Evolutionary conservation across 73 alveolate species (phyloP).

Genomic region (Breviolum minutum): DNA sequence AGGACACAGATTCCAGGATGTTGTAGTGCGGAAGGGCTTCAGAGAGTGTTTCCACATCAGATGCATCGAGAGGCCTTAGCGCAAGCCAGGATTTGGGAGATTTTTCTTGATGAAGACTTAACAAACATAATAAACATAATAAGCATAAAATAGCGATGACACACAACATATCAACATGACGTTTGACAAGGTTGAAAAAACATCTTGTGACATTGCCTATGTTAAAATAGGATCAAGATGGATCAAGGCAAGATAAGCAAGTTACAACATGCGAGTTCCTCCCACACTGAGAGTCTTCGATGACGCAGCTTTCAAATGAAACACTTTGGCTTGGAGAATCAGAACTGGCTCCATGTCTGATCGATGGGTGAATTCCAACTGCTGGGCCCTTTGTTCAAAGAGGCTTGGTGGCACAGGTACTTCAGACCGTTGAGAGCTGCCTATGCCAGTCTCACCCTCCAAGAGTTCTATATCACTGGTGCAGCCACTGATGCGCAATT

Average conservation of each 20-base stretch:
- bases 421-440: background rate
- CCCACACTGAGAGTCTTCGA: background rate
- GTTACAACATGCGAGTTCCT: too few relatives aligned
- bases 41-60: background rate
- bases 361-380: conserved; percentile 12
- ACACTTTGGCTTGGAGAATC: background rate
- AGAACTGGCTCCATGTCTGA: conserved; percentile 11
- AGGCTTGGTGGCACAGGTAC: background rate
- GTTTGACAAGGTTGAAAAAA: too few relatives aligned
- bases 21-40: conserved; percentile 7
- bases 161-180: background rate
- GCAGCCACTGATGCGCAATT: conserved; percentile 6
- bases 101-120: background rate
- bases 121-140: background rate
- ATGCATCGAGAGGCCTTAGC: background rate
- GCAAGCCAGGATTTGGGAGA: background rate
- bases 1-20: background rate
- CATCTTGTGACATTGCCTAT: too few relatives aligned
- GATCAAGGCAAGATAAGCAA: too few relatives aligned
- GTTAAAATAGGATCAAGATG: too few relatives aligned
- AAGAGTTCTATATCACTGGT: background rate
- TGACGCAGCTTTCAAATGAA: background rate
- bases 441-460: background rate
- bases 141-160: background rate
- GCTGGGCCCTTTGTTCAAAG: background rate